Evolutionary conservation across 371 early-diverging fungal genomes (phyloP), one percentile per base, ranked within the genome.

Genomic region (Mucor irregularis): DNA sequence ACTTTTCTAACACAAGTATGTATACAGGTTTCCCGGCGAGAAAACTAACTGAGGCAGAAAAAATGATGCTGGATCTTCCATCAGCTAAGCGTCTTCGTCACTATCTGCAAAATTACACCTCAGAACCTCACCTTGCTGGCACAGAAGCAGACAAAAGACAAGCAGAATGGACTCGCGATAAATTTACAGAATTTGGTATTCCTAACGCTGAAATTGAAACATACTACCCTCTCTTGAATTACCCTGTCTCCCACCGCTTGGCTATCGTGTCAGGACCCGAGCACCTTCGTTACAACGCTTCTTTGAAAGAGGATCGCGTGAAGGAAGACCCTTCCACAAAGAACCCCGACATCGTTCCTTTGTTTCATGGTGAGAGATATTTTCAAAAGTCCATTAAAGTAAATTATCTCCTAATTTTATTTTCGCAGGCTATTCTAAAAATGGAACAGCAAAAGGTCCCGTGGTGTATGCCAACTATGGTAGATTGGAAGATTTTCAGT

Each of bases 381-480:
- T n/a, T n/a, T n/a, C n/a, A n/a, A 5, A 17, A 38, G 4, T 51
- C 56, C 58, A 22, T n/a, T n/a, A n/a, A n/a, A n/a, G n/a, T n/a
- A n/a, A n/a, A n/a, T n/a, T n/a, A n/a, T n/a, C n/a, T n/a, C n/a
- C n/a, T n/a, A n/a, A n/a, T n/a, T n/a, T n/a, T n/a, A n/a, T n/a
- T n/a, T n/a, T n/a, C n/a, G 11, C 38, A 39, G 53, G 50, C 3
- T 83, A 80, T 53, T 81, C 86, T 14, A 84, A 84, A 26, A 71
- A 78, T 35, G 89, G 89, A 3, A 81, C 79, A 11, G 84, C 76
- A 5, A 77, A 71, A 6, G 88, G 82, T 4, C 78, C 67, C 44
- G 69, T 89, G 4, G 77, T 89, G 3, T 89, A 89, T 66, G 89
- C 84, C 14, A 84, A 87, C 64, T 89, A 85, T 61, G 88, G 89